These are phyloP conservation scores for Elsinoe batatas DNA, from an alignment of 2,329 filamentous ascomycete genomes.

Conservation along the genomic window DNA sequence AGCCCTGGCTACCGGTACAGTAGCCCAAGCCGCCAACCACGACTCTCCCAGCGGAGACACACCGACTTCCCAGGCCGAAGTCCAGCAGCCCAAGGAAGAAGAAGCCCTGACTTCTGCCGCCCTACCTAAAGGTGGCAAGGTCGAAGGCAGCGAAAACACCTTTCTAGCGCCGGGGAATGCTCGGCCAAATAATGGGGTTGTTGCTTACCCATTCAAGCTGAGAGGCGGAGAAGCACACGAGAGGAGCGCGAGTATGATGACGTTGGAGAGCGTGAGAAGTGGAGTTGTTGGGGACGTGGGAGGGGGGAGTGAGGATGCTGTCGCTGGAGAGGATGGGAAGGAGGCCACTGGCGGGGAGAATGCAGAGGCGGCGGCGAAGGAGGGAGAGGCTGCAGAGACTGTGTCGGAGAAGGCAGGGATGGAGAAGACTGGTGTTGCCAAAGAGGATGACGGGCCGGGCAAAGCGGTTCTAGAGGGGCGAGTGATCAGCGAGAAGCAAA, in stretches of 20 bases:
- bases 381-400: slow-evolving; percentile 17
- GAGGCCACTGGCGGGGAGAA: not conserved
- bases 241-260: slow-evolving; percentile 61
- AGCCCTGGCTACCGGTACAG: not conserved
- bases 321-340: not conserved
- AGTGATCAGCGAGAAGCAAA: slow-evolving; percentile 18
- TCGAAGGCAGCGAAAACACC: slow-evolving; percentile 32
- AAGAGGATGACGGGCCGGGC: not conserved
- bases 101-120: slow-evolving; percentile 15
- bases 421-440: not conserved
- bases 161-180: slow-evolving; percentile 46
- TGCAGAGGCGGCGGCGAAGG: slow-evolving; percentile 12
- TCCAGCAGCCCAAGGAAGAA: slow-evolving; percentile 19
- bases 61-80: not conserved
- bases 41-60: not conserved
- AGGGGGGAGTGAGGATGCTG: slow-evolving; percentile 12
- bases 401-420: not conserved
- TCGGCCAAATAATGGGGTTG: slow-evolving; percentile 56
- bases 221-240: slow-evolving; percentile 40
- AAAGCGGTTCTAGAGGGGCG: not conserved
- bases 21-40: not conserved
- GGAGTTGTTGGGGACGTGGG: slow-evolving; percentile 18
- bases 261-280: slow-evolving; percentile 38
- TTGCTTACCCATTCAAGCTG: slow-evolving; percentile 65
- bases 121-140: slow-evolving; percentile 18